phyloP scores from a whole-genome alignment of 2,329 filamentous ascomycete species.

The Fusarium praegraminearum region DNA sequence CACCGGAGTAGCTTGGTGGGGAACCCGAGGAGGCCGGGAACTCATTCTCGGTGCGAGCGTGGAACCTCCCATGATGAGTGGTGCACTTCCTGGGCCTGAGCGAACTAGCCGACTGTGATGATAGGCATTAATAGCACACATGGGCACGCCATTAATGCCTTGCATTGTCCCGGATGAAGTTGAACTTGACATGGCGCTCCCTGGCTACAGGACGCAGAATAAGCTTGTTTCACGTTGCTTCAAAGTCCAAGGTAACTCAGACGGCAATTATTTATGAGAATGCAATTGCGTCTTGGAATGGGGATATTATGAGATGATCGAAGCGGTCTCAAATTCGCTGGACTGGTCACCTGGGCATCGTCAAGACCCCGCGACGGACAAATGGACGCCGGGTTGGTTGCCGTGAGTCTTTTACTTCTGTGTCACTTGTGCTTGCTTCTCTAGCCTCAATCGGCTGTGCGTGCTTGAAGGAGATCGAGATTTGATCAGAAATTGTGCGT shows the following conservation, averaged over 20 bases:
- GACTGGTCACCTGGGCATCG: neutral
- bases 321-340: constrained; percentile 4
- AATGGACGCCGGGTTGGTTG: neutral
- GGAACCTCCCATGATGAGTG: constrained; percentile 64
- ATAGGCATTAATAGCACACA: constrained; percentile 43
- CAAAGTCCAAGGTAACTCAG: neutral
- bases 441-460: constrained; percentile 27
- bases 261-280: constrained; percentile 15
- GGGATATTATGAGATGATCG: constrained; percentile 16
- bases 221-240: constrained; percentile 17
- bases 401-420: constrained; percentile 12
- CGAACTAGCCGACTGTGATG: constrained; percentile 54
- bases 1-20: constrained; percentile 89
- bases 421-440: constrained; percentile 26
- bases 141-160: neutral
- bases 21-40: constrained; percentile 66
- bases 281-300: constrained; percentile 19
- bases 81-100: constrained; percentile 58
- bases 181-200: neutral
- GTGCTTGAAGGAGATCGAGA: constrained; percentile 30
- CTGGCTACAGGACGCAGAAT: neutral
- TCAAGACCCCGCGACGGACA: constrained; percentile 11
- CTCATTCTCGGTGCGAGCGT: constrained; percentile 55
- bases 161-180: constrained; percentile 1
- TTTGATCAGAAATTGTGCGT: constrained; percentile 14